phyloP scores from a whole-genome alignment of 495 filamentous ascomycete species.

The Penicillium soppii region DNA sequence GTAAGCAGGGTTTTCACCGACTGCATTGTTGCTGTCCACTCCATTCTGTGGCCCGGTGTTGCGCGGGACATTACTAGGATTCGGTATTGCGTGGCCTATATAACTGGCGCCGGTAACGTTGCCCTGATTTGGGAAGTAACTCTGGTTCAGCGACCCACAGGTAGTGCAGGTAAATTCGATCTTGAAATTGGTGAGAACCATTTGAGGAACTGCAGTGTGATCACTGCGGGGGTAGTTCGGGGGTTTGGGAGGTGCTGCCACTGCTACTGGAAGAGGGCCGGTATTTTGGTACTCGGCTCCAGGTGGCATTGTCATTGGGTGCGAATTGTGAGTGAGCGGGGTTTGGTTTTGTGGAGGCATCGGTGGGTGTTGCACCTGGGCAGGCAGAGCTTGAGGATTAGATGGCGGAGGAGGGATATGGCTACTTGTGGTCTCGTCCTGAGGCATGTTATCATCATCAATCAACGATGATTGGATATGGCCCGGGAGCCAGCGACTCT shows the following conservation, averaged over 20 bases:
- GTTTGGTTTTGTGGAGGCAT: slow-evolving; percentile 24
- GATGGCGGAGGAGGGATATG: slow-evolving; percentile 19
- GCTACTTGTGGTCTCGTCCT: slow-evolving; percentile 23
- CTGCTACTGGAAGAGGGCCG: slow-evolving; percentile 20
- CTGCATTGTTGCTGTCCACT: slow-evolving; percentile 32
- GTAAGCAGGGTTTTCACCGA: slow-evolving; percentile 43
- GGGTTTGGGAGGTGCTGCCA: slow-evolving; percentile 22
- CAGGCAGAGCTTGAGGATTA: slow-evolving; percentile 26
- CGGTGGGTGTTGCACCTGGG: slow-evolving; percentile 20
- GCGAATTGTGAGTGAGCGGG: slow-evolving; percentile 17
- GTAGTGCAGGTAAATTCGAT: slow-evolving; percentile 47
- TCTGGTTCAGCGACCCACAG: slow-evolving; percentile 45
- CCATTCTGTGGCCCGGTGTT: slow-evolving; percentile 23
- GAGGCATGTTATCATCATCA: slow-evolving; percentile 27
- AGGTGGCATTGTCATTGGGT: slow-evolving; percentile 19
- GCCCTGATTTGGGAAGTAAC: slow-evolving; percentile 46
- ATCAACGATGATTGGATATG: slow-evolving; percentile 28
- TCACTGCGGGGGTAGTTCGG: slow-evolving; percentile 25
- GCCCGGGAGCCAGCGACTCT: slow-evolving; percentile 39
- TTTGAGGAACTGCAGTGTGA: slow-evolving; percentile 29
- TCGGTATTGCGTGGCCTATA: slow-evolving; percentile 27
- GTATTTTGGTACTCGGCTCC: slow-evolving; percentile 20
- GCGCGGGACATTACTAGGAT: slow-evolving; percentile 18
- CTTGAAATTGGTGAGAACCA: slow-evolving; percentile 44
- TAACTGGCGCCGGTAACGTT: slow-evolving; percentile 37